These are phyloP conservation scores for Lonicera japonica DNA, from an alignment of 129 eudicot species.

Conservation along the genomic window DNA sequence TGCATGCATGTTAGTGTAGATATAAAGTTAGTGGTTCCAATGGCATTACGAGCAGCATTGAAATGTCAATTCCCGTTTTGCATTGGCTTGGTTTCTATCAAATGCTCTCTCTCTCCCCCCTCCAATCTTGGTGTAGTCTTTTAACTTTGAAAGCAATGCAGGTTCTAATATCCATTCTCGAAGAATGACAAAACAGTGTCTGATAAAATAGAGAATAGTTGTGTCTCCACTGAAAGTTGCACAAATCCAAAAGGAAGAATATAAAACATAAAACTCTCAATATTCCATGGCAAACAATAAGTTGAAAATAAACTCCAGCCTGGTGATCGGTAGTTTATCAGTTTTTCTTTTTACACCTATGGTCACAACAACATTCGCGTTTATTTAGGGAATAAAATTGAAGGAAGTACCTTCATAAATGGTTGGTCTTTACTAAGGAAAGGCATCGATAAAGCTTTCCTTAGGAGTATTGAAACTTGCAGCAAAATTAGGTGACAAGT, in stretches of 20 bases:
- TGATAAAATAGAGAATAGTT: slow-evolving; percentile 71
- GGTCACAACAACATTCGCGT: no score
- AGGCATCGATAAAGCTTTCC: slow-evolving; percentile 88
- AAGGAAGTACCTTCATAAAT: slow-evolving; percentile 55
- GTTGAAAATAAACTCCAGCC: no score
- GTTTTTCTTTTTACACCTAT: no score
- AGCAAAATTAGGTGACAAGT: neutral
- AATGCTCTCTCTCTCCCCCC: no score
- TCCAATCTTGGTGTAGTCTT: no score
- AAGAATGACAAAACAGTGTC: slow-evolving; percentile 59
- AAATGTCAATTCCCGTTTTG: no score
- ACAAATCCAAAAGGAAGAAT: slow-evolving; percentile 14
- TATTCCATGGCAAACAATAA: no score
- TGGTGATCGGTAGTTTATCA: no score
- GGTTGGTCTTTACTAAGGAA: slow-evolving; percentile 63
- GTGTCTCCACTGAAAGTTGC: slow-evolving; percentile 91
- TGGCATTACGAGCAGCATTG: neutral
- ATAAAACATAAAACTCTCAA: no score
- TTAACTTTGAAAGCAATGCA: no score
- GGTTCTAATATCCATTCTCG: slow-evolving; percentile 24
- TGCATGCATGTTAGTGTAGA: no score
- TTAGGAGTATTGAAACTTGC: slow-evolving; percentile 79
- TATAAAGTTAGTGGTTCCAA: neutral
- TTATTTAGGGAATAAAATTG: neutral
- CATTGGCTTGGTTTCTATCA: neutral